Conservation (phyloP, 345 rosid species). For the Camelina laxa region DNA sequence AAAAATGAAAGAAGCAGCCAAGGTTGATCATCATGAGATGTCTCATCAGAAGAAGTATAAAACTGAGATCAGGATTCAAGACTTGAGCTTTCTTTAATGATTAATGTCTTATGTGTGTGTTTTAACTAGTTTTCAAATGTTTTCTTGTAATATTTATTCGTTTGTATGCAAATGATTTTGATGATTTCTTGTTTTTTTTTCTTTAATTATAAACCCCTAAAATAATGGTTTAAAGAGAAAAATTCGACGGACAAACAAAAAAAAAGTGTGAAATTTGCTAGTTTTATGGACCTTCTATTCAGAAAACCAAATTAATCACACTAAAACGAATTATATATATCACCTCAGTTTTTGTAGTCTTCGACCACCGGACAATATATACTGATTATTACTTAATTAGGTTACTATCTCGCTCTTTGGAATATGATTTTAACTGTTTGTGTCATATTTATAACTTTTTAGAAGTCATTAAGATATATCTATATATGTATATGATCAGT, state of each 20-base stretch:
- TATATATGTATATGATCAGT: not conserved
- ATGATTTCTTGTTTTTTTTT: not conserved
- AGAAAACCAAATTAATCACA: not conserved
- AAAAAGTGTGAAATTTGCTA: not conserved
- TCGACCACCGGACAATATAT: not conserved
- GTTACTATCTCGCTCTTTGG: not conserved
- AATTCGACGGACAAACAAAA: not conserved
- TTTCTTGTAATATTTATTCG: slow-evolving; percentile 26
- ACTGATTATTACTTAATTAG: not conserved
- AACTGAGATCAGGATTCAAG: slow-evolving; percentile 46
- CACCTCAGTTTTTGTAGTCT: not conserved
- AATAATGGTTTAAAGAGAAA: not conserved
- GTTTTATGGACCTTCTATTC: not conserved
- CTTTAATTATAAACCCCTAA: slow-evolving; percentile 5
- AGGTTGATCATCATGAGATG: slow-evolving; percentile 33
- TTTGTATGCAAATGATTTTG: slow-evolving; percentile 20
- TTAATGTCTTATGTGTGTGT: not conserved
- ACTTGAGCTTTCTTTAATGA: slow-evolving; percentile 43
- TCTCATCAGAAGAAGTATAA: slow-evolving; percentile 41
- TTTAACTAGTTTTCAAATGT: not conserved
- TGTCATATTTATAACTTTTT: slow-evolving; percentile 8
- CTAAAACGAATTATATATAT: not conserved
- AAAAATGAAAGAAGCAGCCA: slow-evolving; percentile 26
- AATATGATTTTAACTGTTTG: not conserved
- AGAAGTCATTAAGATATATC: slow-evolving; percentile 9